Evolutionary conservation across 1,284 basidiomycete species (phyloP), one percentile per base, ranked within the genome.

Genomic region (Takashimella koratensis): DNA sequence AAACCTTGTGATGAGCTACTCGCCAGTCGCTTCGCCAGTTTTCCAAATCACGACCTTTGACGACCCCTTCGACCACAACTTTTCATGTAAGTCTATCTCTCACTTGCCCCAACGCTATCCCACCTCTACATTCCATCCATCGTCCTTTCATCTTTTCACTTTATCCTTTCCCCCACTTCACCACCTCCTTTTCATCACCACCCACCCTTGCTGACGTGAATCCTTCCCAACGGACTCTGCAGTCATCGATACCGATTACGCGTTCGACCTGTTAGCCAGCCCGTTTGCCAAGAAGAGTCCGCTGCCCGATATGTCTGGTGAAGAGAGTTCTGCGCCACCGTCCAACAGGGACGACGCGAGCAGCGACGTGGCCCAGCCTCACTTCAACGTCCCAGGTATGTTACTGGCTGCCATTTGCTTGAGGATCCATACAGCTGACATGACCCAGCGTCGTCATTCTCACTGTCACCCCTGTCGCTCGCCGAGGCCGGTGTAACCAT

Each of bases 71-170:
- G 48, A 50, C 30, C 20, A 30, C n/a, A 19, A 21, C 23, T 50
- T 50, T 24, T 41, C 36, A 12, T 50, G 48, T 50, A 26, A 50
- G 48, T 41, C 10, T n/a, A 25, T 11, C 45, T 21, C n/a, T n/a
- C n/a, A 36, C 30, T 36, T 36, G 30, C 8, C 16, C 30, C 30
- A 36, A 16, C 30, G 10, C 30, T 36, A 16, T 8, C 30, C 30
- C n/a, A n/a, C n/a, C 16, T 36, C 30, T 36, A 8, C 16, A 8
- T 36, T 36, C 30, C 30, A 36, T 36, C 30, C 30, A 36, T 36
- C 30, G 16, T 36, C 30, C 30, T 8, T 36, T 36, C 10, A 36
- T 36, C 30, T 36, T 8, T 36, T 36, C 16, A 36, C 16, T 16
- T 16, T 36, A 8, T 36, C 30, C 30, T 36, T 36, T 36, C 30